Evolutionary conservation across 2,329 filamentous ascomycete species (phyloP).

Genomic region (Scortechinia acanthostroma): DNA sequence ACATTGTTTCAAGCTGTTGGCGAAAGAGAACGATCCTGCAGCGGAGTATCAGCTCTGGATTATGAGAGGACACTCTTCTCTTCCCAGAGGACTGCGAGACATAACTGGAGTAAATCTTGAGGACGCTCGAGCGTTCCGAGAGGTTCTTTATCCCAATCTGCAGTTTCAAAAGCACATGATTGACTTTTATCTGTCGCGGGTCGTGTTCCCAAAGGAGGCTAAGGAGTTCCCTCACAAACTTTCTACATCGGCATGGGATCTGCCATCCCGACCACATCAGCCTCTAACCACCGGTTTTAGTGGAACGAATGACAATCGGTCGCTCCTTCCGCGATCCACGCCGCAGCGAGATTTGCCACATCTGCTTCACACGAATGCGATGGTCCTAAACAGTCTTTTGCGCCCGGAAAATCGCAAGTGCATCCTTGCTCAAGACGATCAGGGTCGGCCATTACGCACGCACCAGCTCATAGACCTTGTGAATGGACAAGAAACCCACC

Average conservation of each 20-base stretch:
- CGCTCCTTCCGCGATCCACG: slow-evolving; percentile 53
- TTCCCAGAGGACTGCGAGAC: slow-evolving; percentile 31
- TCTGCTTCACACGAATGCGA: slow-evolving; percentile 52
- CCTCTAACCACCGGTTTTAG: slow-evolving; percentile 58
- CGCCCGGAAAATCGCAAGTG: slow-evolving; percentile 40
- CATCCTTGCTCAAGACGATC: slow-evolving; percentile 16
- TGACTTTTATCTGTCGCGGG: slow-evolving; percentile 53
- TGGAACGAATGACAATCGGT: slow-evolving; percentile 62
- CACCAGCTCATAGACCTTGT: slow-evolving; percentile 21
- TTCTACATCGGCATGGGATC: slow-evolving; percentile 61
- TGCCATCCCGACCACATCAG: slow-evolving; percentile 35
- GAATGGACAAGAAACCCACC: slow-evolving; percentile 7
- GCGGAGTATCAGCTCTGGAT: slow-evolving; percentile 45
- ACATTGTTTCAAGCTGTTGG: too few relatives aligned
- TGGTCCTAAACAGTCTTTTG: slow-evolving; percentile 52
- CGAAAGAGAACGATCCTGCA: slow-evolving; percentile 49
- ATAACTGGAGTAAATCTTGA: slow-evolving; percentile 53
- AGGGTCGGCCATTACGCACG: slow-evolving; percentile 25
- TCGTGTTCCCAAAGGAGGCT: slow-evolving; percentile 59
- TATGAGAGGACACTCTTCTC: too few relatives aligned
- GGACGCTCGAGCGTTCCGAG: slow-evolving; percentile 35
- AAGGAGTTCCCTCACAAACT: slow-evolving; percentile 59
- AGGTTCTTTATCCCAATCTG: slow-evolving; percentile 26
- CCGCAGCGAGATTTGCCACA: slow-evolving; percentile 48
- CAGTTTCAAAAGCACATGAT: slow-evolving; percentile 28